phyloP scores from a whole-genome alignment of 768 basidiomycete species.

The Phylloporus sp. region DNA sequence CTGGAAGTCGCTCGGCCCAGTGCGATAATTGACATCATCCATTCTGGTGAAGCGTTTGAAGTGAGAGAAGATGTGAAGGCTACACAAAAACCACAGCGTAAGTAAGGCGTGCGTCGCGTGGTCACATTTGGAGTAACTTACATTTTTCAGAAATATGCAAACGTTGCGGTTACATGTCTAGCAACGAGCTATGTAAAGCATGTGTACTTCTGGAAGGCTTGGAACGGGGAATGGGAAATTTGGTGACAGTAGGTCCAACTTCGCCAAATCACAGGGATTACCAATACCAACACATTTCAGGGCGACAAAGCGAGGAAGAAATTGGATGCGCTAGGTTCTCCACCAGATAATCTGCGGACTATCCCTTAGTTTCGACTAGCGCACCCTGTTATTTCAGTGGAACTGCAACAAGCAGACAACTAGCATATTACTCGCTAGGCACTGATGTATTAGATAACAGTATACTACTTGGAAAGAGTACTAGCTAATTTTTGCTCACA shows the following conservation, averaged over 20 bases:
- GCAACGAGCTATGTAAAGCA: constrained; percentile 95
- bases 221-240: constrained; percentile 72
- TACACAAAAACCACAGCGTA: constrained; percentile 81
- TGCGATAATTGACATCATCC: constrained; percentile 96
- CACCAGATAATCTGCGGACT: constrained; percentile 66
- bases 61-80: constrained; percentile 81
- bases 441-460: constrained; percentile 1
- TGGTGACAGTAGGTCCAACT: constrained; percentile 51
- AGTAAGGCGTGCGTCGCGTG: constrained; percentile 44
- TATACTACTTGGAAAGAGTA: neutral
- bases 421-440: neutral
- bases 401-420: constrained; percentile 25
- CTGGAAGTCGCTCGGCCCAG: constrained; percentile 91
- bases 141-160: constrained; percentile 71
- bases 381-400: constrained; percentile 40
- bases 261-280: neutral
- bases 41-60: constrained; percentile 91
- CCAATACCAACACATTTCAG: constrained; percentile 34
- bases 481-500: constrained; percentile 1
- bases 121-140: neutral
- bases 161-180: constrained; percentile 93
- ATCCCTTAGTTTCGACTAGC: constrained; percentile 66
- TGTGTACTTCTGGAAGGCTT: constrained; percentile 88
- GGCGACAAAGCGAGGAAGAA: constrained; percentile 66
- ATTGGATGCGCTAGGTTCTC: constrained; percentile 53